Evolutionary conservation across 306 rosid genomes (phyloP).

Genomic region (Cotoneaster glaucophyllus): DNA sequence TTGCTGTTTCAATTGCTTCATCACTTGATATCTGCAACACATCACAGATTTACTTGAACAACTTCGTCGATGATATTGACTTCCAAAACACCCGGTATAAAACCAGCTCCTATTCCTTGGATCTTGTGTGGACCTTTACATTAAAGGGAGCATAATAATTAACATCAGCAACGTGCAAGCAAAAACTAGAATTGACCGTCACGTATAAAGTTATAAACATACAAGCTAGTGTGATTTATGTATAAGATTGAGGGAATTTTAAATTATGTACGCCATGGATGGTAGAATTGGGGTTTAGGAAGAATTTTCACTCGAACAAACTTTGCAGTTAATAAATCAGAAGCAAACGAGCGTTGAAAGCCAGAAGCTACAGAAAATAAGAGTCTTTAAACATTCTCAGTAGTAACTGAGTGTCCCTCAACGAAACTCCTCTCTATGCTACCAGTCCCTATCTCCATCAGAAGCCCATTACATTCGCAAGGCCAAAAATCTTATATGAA

Average conservation of each 20-base stretch:
- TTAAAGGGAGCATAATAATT: slow-evolving; percentile 3
- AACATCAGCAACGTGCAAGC: slow-evolving; percentile 1
- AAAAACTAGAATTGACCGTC: background rate
- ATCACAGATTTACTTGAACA: slow-evolving; percentile 39
- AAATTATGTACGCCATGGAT: background rate
- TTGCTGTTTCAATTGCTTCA: slow-evolving; percentile 69
- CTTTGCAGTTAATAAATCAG: background rate
- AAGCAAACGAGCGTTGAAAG: background rate
- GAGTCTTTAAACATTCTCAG: background rate
- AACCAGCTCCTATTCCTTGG: slow-evolving; percentile 93
- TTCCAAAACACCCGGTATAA: slow-evolving; percentile 73
- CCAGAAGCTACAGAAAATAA: background rate
- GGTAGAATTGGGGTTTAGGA: background rate
- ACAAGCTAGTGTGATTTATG: background rate
- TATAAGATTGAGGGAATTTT: background rate
- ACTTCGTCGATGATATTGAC: slow-evolving; percentile 59
- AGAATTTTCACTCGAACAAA: background rate
- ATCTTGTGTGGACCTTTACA: slow-evolving; percentile 82
- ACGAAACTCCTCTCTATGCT: background rate
- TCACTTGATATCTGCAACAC: slow-evolving; percentile 56
- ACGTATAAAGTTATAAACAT: background rate
- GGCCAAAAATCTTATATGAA: background rate
- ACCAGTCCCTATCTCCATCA: background rate
- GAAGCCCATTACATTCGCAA: background rate
- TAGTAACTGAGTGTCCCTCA: background rate